Base-by-base conservation (phyloP, 495 filamentous ascomycete species). In the Aspergillus campestris region DNA sequence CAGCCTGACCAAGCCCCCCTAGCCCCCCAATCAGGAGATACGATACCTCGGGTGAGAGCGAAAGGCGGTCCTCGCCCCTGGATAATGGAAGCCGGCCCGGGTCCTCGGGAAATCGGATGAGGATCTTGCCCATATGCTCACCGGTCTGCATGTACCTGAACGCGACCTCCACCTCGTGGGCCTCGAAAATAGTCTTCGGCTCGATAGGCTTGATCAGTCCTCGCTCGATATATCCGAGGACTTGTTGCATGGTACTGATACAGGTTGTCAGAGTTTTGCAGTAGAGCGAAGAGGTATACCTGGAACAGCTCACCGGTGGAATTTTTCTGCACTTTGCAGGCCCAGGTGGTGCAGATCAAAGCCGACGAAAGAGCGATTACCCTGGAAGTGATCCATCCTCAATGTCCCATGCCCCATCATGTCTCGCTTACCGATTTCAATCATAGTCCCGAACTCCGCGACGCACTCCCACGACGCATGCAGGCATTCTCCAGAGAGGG, bases 1-100 rank as follows among this genome's bases (percentile, higher is more conserved):
- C 61, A 32, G 72, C 66, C 40, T 71, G 64, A 12, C 80, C 80
- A 3, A 85, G 59, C 31, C 79, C 81, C 9, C 80, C 80, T 1
- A 73, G 47, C 1, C 70, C 72, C 12, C 72, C 73, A 2, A 68
- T 52, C 12, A 75, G 60, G 0, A 77, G 55, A 39, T 74, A 73
- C 0, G 57, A 56, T 0, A 31, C 56, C 32, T 65, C 48, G 3
- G 39, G 1, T 11, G 38, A 42, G 45, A 50, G 18, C 18, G 18
- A 24, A 24, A 24, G 18, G 1, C 18, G 18, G 1, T 24, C 18
- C 18, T 24, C 18, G 2, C 2, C 18, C 4, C 2, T 24, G 18
- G 18, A 24, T 24, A 38, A 9, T n/a, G 42, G 33, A 12, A 51
- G 31, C 13, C 9, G 27, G 1, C 36, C 15, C 0, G 34, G 2